These are phyloP conservation scores for Ilex paraguariensis DNA, from an alignment of 305 asterid genomes.

Conservation along the genomic window DNA sequence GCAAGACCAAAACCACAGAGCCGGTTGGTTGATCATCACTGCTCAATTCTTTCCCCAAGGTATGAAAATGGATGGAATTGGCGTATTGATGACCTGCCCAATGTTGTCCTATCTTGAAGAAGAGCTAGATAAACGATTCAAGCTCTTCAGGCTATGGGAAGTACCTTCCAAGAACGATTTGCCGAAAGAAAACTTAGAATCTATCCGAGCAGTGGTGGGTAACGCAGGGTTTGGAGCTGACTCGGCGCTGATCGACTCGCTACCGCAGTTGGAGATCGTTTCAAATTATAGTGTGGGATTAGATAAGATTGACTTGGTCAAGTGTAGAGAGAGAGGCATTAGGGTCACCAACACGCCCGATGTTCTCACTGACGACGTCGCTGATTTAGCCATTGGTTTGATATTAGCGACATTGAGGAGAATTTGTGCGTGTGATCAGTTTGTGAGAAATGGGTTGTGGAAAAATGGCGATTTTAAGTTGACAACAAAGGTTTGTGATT, in stretches of 20 bases:
- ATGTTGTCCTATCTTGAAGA: constrained; percentile 60
- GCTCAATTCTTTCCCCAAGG: too few relatives aligned
- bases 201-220: constrained; percentile 59
- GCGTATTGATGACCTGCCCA: constrained; percentile 42
- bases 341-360: constrained; percentile 80
- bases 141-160: constrained; percentile 58
- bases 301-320: constrained; percentile 60
- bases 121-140: constrained; percentile 60
- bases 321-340: constrained; percentile 63
- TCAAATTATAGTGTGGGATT: constrained; percentile 72
- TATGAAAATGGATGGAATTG: constrained; percentile 17
- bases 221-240: constrained; percentile 53
- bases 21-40: too few relatives aligned
- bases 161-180: constrained; percentile 24
- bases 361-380: constrained; percentile 75
- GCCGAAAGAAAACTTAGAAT: constrained; percentile 23
- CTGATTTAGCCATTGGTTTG: constrained; percentile 69
- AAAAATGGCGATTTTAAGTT: constrained; percentile 39
- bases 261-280: constrained; percentile 69
- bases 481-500: constrained; percentile 47
- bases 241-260: constrained; percentile 47
- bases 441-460: constrained; percentile 48
- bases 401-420: constrained; percentile 48
- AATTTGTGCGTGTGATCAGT: constrained; percentile 43
- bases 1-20: too few relatives aligned